Evolutionary conservation across 2,329 filamentous ascomycete genomes (phyloP).

Genomic region (Diaporthe australafricana): DNA sequence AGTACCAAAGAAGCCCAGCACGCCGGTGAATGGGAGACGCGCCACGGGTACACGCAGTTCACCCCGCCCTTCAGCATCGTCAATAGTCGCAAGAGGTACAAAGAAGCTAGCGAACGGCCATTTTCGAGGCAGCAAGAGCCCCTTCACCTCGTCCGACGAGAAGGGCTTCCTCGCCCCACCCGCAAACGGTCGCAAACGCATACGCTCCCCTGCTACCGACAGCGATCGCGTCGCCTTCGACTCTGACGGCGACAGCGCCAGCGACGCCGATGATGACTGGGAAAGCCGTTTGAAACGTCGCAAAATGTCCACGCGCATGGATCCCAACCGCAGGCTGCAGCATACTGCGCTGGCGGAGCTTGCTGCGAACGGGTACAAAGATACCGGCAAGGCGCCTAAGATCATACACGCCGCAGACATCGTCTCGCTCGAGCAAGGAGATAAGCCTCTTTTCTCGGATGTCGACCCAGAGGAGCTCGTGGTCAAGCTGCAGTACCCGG

Average conservation of each 20-base stretch:
- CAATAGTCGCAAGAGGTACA: slow-evolving; percentile 23
- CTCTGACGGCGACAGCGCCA: slow-evolving; percentile 62
- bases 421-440: slow-evolving; percentile 62
- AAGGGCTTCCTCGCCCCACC: slow-evolving; percentile 32
- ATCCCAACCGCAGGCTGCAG: slow-evolving; percentile 60
- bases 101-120: slow-evolving; percentile 17
- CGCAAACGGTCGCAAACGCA: slow-evolving; percentile 31
- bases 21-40: slow-evolving; percentile 25
- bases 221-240: slow-evolving; percentile 58
- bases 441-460: slow-evolving; percentile 59
- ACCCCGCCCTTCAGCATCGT: slow-evolving; percentile 18
- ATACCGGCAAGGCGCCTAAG: slow-evolving; percentile 54
- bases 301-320: slow-evolving; percentile 52
- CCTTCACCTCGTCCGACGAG: slow-evolving; percentile 36
- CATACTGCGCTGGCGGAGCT: slow-evolving; percentile 48
- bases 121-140: slow-evolving; percentile 34
- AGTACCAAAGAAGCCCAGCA: slow-evolving; percentile 30
- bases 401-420: slow-evolving; percentile 72
- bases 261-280: slow-evolving; percentile 64
- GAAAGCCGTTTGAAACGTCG: slow-evolving; percentile 60
- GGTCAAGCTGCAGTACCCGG: slow-evolving; percentile 87
- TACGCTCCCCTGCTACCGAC: slow-evolving; percentile 58
- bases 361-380: slow-evolving; percentile 23
- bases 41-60: slow-evolving; percentile 21
- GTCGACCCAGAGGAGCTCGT: slow-evolving; percentile 64